phyloP scores from a whole-genome alignment of 805 yeast genomes.

The Nematodospora valgi region DNA sequence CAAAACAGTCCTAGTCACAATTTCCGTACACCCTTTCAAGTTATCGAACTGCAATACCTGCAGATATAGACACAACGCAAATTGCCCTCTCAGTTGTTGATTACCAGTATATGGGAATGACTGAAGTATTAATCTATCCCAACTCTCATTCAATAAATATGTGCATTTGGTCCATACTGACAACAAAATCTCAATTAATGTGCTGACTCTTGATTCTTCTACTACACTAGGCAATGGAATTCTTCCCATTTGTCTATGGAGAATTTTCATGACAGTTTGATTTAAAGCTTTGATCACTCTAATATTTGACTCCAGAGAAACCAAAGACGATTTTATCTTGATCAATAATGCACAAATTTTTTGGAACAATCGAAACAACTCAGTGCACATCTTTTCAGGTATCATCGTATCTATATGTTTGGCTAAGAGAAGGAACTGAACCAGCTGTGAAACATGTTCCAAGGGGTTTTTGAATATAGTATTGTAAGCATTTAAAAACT shows the following conservation, averaged over 20 bases:
- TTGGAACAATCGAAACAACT: constrained; percentile 2
- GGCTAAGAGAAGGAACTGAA: constrained; percentile 2
- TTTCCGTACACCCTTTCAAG: constrained; percentile 20
- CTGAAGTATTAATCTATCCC: constrained; percentile 37
- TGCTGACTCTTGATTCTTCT: constrained; percentile 19
- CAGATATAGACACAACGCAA: constrained; percentile 23
- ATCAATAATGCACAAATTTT: neutral
- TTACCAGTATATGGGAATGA: constrained; percentile 40
- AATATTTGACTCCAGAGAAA: neutral
- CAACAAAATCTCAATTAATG: constrained; percentile 24
- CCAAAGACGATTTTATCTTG: constrained; percentile 1
- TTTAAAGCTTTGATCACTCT: constrained; percentile 1
- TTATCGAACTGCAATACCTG: constrained; percentile 21
- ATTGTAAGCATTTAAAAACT: constrained; percentile 7
- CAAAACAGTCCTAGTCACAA: constrained; percentile 19
- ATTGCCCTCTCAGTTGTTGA: constrained; percentile 31
- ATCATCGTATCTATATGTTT: constrained; percentile 1
- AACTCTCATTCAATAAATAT: constrained; percentile 19
- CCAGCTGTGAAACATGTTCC: neutral
- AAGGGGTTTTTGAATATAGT: neutral
- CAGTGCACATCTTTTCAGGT: constrained; percentile 5
- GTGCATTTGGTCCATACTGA: constrained; percentile 26
- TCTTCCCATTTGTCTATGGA: constrained; percentile 33
- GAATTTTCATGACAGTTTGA: constrained; percentile 2
- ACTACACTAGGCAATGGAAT: constrained; percentile 24